A percentile compares a stretch with the other conserved stretches of the same genome.
Conservation (phyloP, 345 rosid genomes). For the Populus euphratica region DNA sequence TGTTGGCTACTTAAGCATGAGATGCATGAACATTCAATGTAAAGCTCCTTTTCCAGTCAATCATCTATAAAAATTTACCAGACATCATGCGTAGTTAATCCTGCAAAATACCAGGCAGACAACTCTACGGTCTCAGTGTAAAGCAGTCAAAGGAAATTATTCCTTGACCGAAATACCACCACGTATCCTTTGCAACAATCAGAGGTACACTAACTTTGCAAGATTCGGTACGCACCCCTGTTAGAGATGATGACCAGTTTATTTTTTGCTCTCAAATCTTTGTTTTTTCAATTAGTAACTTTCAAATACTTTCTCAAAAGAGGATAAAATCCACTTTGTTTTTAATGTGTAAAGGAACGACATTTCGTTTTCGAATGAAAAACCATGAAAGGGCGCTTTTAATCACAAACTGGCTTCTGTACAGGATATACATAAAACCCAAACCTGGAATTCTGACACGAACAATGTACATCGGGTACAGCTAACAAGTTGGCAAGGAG, state of each 20-base stretch:
- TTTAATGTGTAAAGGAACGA: neutral
- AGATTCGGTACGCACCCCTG: neutral
- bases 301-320: neutral
- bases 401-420: constrained; percentile 19
- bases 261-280: neutral
- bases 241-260: neutral
- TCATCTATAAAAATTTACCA: neutral
- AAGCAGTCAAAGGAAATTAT: neutral
- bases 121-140: neutral
- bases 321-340: neutral
- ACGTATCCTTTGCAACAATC: neutral
- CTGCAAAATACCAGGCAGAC: neutral
- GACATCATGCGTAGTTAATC: neutral
- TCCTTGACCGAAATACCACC: neutral
- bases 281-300: neutral
- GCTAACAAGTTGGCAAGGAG: constrained; percentile 7
- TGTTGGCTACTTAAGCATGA: neutral
- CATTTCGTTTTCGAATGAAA: neutral
- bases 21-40: neutral
- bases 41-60: neutral
- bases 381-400: neutral
- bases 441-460: constrained; percentile 20
- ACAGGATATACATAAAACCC: constrained; percentile 34
- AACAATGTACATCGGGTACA: constrained; percentile 22
- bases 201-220: neutral